A percentile compares a stretch with the other conserved stretches of the same genome.
phyloP scores from a whole-genome alignment of 805 yeast genomes.

The Hanseniaspora lindneri region DNA sequence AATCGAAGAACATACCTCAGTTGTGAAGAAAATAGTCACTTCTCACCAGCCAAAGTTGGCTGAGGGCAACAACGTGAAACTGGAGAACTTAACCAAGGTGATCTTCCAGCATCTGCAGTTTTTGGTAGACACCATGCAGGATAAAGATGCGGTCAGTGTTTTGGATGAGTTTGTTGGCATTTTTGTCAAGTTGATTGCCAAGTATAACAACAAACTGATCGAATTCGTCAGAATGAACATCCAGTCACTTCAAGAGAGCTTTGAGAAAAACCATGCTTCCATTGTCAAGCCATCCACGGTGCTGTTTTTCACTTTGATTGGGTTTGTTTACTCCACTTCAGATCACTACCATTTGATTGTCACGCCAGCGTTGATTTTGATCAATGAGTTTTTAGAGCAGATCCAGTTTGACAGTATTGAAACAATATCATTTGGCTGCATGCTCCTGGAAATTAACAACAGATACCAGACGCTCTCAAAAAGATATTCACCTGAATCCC shows the following conservation, averaged over 20 bases:
- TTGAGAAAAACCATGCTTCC: slow-evolving; percentile 32
- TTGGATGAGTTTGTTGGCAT: slow-evolving; percentile 36
- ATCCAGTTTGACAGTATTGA: slow-evolving; percentile 32
- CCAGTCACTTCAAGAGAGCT: slow-evolving; percentile 41
- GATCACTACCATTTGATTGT: slow-evolving; percentile 88
- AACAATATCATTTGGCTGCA: slow-evolving; percentile 48
- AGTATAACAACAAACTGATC: slow-evolving; percentile 53
- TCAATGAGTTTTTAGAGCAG: slow-evolving; percentile 58
- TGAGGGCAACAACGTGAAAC: slow-evolving; percentile 66
- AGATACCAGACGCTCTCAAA: slow-evolving; percentile 71
- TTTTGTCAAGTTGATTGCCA: slow-evolving; percentile 45
- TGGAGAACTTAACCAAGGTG: slow-evolving; percentile 51
- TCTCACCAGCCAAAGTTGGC: slow-evolving; percentile 65
- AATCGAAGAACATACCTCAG: slow-evolving; percentile 34
- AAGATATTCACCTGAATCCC: slow-evolving; percentile 71
- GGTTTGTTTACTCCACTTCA: slow-evolving; percentile 78
- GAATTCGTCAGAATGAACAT: slow-evolving; percentile 50
- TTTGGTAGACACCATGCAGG: slow-evolving; percentile 32
- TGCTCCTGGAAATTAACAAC: slow-evolving; percentile 50
- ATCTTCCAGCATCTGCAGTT: slow-evolving; percentile 51
- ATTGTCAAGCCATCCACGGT: slow-evolving; percentile 40
- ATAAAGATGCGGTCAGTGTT: slow-evolving; percentile 26
- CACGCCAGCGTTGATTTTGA: slow-evolving; percentile 66
- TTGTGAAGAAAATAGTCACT: slow-evolving; percentile 45
- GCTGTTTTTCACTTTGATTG: slow-evolving; percentile 57